Percentiles rank a stretch among this genome's conserved stretches.
Conservation (phyloP, 768 basidiomycete species). For the Strobilomyces dryophilus region DNA sequence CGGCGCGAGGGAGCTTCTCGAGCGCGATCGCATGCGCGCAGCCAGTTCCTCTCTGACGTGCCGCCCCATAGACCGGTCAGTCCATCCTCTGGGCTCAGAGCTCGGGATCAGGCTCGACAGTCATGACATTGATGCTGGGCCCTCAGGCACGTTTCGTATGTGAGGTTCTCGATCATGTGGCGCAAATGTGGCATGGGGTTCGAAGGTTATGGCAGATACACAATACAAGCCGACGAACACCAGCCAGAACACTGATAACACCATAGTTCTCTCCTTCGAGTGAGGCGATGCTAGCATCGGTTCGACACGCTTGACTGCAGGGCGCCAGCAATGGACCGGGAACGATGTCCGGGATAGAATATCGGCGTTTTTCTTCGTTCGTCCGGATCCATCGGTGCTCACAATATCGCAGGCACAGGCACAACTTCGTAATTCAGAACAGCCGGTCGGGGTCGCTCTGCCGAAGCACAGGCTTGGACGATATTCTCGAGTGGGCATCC, state of each 20-base stretch:
- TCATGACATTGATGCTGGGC: too few species aligned
- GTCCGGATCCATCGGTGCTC: not conserved
- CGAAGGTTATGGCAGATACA: constrained; percentile 50
- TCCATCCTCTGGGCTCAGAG: constrained; percentile 24
- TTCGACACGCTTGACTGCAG: constrained; percentile 23
- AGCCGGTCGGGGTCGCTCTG: constrained; percentile 46
- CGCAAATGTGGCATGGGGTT: too few species aligned
- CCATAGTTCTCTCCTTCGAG: constrained; percentile 21
- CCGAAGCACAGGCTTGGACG: constrained; percentile 43
- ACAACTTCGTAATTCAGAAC: constrained; percentile 42
- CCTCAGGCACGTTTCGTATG: constrained; percentile 35
- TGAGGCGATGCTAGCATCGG: not conserved
- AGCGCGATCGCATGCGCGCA: constrained; percentile 51
- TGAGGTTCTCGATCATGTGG: not conserved
- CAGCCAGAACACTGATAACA: constrained; percentile 38
- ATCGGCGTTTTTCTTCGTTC: constrained; percentile 23
- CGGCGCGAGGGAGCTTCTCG: constrained; percentile 46
- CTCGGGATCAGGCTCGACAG: not conserved
- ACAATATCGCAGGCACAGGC: constrained; percentile 38
- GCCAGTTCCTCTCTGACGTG: constrained; percentile 48
- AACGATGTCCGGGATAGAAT: constrained; percentile 49
- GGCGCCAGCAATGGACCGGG: constrained; percentile 54
- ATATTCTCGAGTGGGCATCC: constrained; percentile 44
- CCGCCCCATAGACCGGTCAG: constrained; percentile 49
- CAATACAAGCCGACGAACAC: constrained; percentile 44